Evolutionary conservation across 164 flowering plant genomes (phyloP).

Genomic region (Dillenia turbinata): DNA sequence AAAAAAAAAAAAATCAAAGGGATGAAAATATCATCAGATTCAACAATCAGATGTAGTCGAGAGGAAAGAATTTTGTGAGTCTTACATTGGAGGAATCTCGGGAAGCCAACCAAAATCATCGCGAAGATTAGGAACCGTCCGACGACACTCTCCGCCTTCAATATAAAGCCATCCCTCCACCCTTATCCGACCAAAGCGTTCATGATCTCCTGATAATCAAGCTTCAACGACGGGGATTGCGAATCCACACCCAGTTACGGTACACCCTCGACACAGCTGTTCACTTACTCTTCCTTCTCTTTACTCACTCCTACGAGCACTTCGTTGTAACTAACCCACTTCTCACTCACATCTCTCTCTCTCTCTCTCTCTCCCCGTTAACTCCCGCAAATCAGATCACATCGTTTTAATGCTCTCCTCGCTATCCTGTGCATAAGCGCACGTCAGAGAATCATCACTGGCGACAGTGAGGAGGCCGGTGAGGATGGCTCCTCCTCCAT

Average conservation of each 20-base stretch:
- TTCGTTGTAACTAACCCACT: too few relatives aligned
- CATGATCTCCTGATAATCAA: conserved; percentile 71
- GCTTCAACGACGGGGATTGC: conserved; percentile 51
- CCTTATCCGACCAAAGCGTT: conserved; percentile 76
- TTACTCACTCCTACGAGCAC: conserved; percentile 29
- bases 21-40: conserved; percentile 5
- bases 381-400: conserved; percentile 19
- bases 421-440: conserved; percentile 20
- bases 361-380: conserved; percentile 57
- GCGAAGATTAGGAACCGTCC: conserved; percentile 57
- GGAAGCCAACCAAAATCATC: conserved; percentile 24
- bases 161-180: conserved; percentile 59
- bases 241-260: not conserved
- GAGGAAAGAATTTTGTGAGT: conserved; percentile 9
- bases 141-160: conserved; percentile 40
- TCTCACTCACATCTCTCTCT: conserved; percentile 15
- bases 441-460: conserved; percentile 12
- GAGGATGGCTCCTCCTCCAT: conserved; percentile 31
- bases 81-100: conserved; percentile 25
- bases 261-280: not conserved
- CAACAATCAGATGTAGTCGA: too few relatives aligned
- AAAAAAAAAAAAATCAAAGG: conserved; percentile 9
- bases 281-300: conserved; percentile 25
- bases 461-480: conserved; percentile 35
- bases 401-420: conserved; percentile 6